Evolutionary conservation across 345 rosid species (phyloP).

Genomic region (Physaria fendleri): DNA sequence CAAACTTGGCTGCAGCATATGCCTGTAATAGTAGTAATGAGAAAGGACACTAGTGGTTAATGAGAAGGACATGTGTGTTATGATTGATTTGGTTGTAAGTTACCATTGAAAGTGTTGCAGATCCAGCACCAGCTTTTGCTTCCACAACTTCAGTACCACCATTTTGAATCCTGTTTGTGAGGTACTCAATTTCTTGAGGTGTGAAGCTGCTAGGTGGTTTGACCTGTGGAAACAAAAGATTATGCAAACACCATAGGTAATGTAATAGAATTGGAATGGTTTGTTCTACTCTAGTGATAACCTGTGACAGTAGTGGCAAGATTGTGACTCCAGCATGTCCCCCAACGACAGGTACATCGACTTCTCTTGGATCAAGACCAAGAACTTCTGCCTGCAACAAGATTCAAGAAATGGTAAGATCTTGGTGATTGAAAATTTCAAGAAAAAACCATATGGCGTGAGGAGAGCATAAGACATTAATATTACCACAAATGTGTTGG

Average conservation of each 20-base stretch:
- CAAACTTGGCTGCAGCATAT: constrained; percentile 83
- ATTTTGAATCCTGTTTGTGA: constrained; percentile 72
- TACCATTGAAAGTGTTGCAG: constrained; percentile 85
- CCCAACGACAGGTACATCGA: constrained; percentile 93
- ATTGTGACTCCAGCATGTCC: constrained; percentile 97
- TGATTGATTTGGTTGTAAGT: constrained; percentile 14
- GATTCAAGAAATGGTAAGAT: background rate
- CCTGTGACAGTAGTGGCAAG: constrained; percentile 95
- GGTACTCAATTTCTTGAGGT: constrained; percentile 52
- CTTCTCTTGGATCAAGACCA: constrained; percentile 93
- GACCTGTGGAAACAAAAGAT: constrained; percentile 36
- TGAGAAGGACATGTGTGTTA: background rate
- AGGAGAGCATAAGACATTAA: background rate
- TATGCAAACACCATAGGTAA: background rate
- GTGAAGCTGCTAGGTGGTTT: constrained; percentile 71
- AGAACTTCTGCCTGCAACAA: constrained; percentile 84
- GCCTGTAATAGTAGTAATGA: constrained; percentile 40
- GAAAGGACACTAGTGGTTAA: background rate
- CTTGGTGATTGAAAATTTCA: background rate
- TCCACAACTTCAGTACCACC: constrained; percentile 91
- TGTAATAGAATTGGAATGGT: too few relatives aligned
- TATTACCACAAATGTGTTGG: constrained; percentile 82
- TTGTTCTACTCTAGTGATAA: background rate
- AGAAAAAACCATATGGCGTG: constrained; percentile 4
- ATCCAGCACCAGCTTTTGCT: constrained; percentile 85